Evolutionary conservation across 139 green algal genomes (phyloP).

Genomic region (Chlamydomonas schloesseri): DNA sequence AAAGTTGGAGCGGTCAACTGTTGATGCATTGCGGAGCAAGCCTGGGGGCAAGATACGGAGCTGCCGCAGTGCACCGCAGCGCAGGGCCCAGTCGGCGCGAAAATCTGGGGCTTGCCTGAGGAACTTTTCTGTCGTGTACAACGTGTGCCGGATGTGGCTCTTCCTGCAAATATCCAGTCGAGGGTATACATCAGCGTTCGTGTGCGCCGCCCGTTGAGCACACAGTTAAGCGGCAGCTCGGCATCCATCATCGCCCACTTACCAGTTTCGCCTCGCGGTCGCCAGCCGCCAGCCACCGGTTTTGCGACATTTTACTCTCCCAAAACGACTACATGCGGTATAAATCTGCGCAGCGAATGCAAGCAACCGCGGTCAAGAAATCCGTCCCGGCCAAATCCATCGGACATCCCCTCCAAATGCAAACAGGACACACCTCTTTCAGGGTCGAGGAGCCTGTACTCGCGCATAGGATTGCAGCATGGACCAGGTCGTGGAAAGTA

Average conservation of each 20-base stretch:
- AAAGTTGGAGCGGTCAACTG: too few species aligned
- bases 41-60: too few species aligned
- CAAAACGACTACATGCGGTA: neutral
- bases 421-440: neutral
- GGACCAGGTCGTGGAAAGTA: neutral
- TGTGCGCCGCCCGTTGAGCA: too few species aligned
- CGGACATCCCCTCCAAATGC: neutral
- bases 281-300: neutral
- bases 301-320: neutral
- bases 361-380: neutral
- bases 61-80: too few species aligned
- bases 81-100: too few species aligned
- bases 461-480: neutral
- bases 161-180: neutral
- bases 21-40: too few species aligned
- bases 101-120: too few species aligned
- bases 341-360: neutral
- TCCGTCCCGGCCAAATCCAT: neutral
- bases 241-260: too few species aligned
- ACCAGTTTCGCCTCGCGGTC: neutral
- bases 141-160: neutral
- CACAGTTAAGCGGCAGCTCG: neutral
- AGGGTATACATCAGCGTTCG: neutral
- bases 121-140: neutral
- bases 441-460: neutral